Conservation (phyloP, 73 alveolate species). For the Effrenium voratum region DNA sequence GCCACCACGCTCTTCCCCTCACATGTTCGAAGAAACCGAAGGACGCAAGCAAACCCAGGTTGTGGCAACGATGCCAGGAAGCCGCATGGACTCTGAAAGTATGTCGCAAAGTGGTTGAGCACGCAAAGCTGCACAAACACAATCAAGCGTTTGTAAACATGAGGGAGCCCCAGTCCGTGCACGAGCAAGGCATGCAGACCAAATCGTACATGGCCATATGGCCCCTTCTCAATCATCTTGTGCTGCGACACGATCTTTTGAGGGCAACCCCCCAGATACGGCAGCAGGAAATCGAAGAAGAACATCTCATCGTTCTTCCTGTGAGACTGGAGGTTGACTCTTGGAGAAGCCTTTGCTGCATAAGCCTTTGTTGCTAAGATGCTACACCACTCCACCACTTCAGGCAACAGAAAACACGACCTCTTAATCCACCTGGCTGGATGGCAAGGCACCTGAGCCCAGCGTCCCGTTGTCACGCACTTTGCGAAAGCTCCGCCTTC, state of each 20-base stretch:
- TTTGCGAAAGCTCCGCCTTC: not conserved
- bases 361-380: not conserved
- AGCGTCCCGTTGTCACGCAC: not conserved
- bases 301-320: constrained; percentile 1
- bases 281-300: constrained; percentile 44
- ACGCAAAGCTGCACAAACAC: constrained; percentile 29
- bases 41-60: not conserved
- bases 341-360: not conserved
- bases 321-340: not conserved
- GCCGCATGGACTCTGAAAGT: constrained; percentile 19
- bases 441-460: constrained; percentile 19
- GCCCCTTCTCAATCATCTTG: constrained; percentile 23
- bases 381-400: constrained; percentile 9
- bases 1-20: constrained; percentile 29
- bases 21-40: not conserved
- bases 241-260: not conserved
- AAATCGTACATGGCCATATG: constrained; percentile 62
- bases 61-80: constrained; percentile 37
- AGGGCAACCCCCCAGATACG: constrained; percentile 35
- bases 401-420: constrained; percentile 28
- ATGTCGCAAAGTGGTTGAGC: not conserved
- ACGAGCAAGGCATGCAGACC: constrained; percentile 48
- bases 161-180: constrained; percentile 37
- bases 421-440: constrained; percentile 59
- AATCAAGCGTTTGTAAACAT: constrained; percentile 32